Base-by-base conservation (phyloP, 2,329 filamentous ascomycete genomes). In the Ophiostoma tasmaniense region DNA sequence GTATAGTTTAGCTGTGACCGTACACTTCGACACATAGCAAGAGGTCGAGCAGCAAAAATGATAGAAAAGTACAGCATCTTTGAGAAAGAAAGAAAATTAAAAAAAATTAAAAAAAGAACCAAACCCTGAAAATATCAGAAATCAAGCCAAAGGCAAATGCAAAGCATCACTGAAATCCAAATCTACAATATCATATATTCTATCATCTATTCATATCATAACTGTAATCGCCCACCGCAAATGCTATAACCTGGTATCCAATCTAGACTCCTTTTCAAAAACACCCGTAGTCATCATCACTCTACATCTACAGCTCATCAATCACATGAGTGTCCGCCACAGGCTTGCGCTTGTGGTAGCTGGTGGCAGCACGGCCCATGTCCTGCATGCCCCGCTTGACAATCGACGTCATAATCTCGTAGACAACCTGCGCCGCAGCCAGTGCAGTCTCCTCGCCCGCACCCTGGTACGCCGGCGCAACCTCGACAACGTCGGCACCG, bases 401-500 rank as follows among this genome's bases (percentile, higher is more conserved):
- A 79, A 90, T 88, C 71, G 84, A 91, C 52, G 89, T 96, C 76
- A 96, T 78, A n/a, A 96, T 84, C 81, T 96, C 93, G 77, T 89
- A 96, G 0, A 87, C 91, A 52, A 96, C 85, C 82, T 96, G 92
- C 55, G 92, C 92, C 1, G 87, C 93, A 20, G 91, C 92, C 72
- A 96, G 79, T 14, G 91, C 90, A 52, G 92, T 97, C 75, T 89
- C 89, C 80, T 96, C 93, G 1, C 88, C 91, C 7, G 81, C 81
- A 13, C 89, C 89, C 81, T 97, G 92, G 76, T 96, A 97, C 14
- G 90, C 90, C 0, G 93, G 93, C 61, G 89, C 87, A 10, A 96
- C 91, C 82, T 97, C 93, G 5, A 97, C 93, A 66, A 97, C 86
- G 79, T 97, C 93, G 0, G 92, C 93, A 1, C 92, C 93, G 3